Conservation (phyloP, 2,329 filamentous ascomycete genomes). For the Phaeophleospora eucalypticola region DNA sequence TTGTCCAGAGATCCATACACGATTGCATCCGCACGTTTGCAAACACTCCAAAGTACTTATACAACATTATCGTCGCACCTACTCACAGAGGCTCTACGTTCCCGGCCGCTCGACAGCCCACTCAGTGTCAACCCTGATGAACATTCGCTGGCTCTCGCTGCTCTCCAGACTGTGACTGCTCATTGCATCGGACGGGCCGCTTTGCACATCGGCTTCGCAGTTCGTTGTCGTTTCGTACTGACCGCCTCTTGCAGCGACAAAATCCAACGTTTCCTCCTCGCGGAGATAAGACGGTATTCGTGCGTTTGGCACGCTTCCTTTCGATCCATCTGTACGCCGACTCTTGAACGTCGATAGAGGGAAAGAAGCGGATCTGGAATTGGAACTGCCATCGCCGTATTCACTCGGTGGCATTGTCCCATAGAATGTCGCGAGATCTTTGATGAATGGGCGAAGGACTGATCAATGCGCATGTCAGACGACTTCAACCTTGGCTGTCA, state of each 20-base stretch:
- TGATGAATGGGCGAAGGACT: constrained; percentile 13
- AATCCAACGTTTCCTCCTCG: not conserved
- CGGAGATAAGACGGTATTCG: not conserved
- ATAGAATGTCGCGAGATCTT: constrained; percentile 14
- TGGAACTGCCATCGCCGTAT: constrained; percentile 2
- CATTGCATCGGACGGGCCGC: constrained; percentile 1
- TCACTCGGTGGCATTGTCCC: constrained; percentile 12
- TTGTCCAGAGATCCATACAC: no score
- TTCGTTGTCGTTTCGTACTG: not conserved
- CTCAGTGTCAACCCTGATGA: constrained; percentile 9
- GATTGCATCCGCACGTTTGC: not conserved
- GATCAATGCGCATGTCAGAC: no score
- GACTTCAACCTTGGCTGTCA: no score
- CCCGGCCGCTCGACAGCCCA: not conserved
- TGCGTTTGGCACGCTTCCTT: not conserved
- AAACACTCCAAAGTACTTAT: no score
- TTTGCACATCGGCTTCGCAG: constrained; percentile 9
- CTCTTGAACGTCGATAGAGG: constrained; percentile 5
- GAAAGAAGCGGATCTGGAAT: constrained; percentile 5
- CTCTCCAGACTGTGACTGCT: constrained; percentile 5
- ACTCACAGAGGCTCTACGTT: no score
- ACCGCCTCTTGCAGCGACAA: not conserved
- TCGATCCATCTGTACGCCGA: constrained; percentile 2
- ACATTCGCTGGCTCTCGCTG: constrained; percentile 8
- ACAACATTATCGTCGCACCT: no score